These are phyloP conservation scores for Alisma plantagoaquatica DNA, from an alignment of 106 monocot species.

Conservation along the genomic window DNA sequence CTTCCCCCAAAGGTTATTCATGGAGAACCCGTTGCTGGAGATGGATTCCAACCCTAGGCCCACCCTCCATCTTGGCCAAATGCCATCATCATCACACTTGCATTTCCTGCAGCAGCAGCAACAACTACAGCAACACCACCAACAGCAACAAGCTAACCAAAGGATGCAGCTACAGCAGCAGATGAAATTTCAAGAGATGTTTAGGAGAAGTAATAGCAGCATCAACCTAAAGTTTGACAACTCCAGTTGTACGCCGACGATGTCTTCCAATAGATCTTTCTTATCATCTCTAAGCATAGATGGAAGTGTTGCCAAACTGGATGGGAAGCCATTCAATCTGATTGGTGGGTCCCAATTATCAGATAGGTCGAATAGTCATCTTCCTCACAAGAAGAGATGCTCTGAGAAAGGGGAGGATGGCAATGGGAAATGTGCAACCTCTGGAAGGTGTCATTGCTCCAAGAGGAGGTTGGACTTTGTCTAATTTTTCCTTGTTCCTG, in stretches of 20 bases:
- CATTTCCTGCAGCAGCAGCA: slow-evolving; percentile 42
- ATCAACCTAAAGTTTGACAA: slow-evolving; percentile 72
- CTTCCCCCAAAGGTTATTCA: slow-evolving; percentile 18
- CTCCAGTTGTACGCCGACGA: slow-evolving; percentile 55
- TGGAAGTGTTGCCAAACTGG: slow-evolving; percentile 54
- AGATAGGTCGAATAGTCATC: slow-evolving; percentile 23
- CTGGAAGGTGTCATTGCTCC: slow-evolving; percentile 69
- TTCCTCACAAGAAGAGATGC: slow-evolving; percentile 41
- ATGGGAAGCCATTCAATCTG: slow-evolving; percentile 45
- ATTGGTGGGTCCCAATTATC: slow-evolving; percentile 52
- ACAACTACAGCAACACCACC: slow-evolving; percentile 28
- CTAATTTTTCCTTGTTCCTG: slow-evolving; percentile 3
- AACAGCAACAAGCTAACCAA: slow-evolving; percentile 32
- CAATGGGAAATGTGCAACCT: slow-evolving; percentile 43
- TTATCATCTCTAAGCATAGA: slow-evolving; percentile 82
- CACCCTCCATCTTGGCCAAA: slow-evolving; percentile 3
- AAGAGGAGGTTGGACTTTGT: slow-evolving; percentile 57
- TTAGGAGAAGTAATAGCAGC: slow-evolving; percentile 39
- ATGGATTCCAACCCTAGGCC: slow-evolving; percentile 6
- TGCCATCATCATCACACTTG: slow-evolving; percentile 15
- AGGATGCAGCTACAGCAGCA: slow-evolving; percentile 36
- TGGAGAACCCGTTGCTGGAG: slow-evolving; percentile 28
- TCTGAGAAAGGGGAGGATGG: slow-evolving; percentile 56
- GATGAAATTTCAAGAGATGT: slow-evolving; percentile 76
- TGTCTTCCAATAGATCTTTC: slow-evolving; percentile 67